Evolutionary conservation across 164 flowering plant species (phyloP), one percentile per base, ranked within the genome.

Genomic region (Kingdonia uniflora): DNA sequence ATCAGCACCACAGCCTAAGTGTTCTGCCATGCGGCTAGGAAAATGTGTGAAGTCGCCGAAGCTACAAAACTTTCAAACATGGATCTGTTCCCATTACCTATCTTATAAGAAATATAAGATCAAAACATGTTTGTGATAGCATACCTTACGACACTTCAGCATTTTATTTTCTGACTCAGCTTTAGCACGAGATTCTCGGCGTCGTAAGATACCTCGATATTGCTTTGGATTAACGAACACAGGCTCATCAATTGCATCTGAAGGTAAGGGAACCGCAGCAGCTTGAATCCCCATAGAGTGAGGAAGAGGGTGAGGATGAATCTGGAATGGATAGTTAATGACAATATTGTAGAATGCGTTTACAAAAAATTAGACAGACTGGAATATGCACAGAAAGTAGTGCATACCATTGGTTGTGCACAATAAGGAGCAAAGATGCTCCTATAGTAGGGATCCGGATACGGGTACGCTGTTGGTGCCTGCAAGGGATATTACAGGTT

Each of bases 401-500:
- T 14, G 41, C 49, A 45, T 83, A 89, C 97, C 97, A 81, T 76
- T 41, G 85, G 81, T 58, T 82, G 95, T 53, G 85, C 71, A 52
- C 86, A 92, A 76, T 77, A 89, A 23, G 91, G 81, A 60, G 95
- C 81, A 76, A 89, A 75, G 49, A 85, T 79, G 62, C 94, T 84
- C 71, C 92, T 73, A 53, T 82, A 85, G 68, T 85, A 89, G 13
- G 97, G 95, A 68, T 89, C 92, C 57, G 90, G 92, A 66, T 85
- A 89, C 10, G 95, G 85, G 61, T 82, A 89, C 51, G 77, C 74
- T 16, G 77, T 69, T 54, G 77, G 87, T 54, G 74, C 86, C 97
- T 81, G 76, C 53, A 16, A 41, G 4, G 59, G 49, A 43, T 19
- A 58, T 57, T 52, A 51, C 2, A 23, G 14, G 6, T 12, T 14